Base-by-base conservation (phyloP, 1,139 yeast genomes). In the Scheffersomyces lignicola region DNA sequence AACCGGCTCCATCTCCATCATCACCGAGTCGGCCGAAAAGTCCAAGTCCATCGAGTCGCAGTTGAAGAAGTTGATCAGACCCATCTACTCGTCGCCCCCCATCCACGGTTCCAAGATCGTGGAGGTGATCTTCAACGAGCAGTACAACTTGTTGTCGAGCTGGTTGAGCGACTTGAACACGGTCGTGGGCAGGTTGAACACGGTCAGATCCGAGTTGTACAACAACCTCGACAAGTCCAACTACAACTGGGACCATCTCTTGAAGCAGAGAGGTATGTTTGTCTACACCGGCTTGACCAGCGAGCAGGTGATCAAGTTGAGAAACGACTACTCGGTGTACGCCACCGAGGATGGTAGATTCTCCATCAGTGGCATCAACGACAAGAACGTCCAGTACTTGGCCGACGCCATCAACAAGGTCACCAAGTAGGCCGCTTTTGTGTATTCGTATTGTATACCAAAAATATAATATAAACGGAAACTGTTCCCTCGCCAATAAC, bases 241-340 rank as follows among this genome's bases (percentile, higher is more conserved):
- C 45, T 81, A 81, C 56, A 74, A 78, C 56, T 92, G 97, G 97
- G 84, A 82, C 41, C 96, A 87, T 58, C 75, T 92, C 58, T 71
- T 83, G 44, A 73, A 80, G 55, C 97, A 92, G 65, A 85, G 94
- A 60, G 98, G 98, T 55, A 92, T 92, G 97, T 92, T 92, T 63
- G 87, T 90, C 38, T 92, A 76, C 70, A 90, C 97, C 28, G 96
- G 97, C 9, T 75, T 92, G 46, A 60, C 67, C 21, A 67, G 80
- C 29, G 76, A 73, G 29, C 96, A 88, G 62, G 92, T 86, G 32
- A 69, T 78, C 37, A 67, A 70, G 46, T 73, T 92, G 56, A 79
- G 84, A 52, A 73, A 76, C 37, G 79, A 86, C 53, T 83, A 68
- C 64, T 83, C 88, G 28, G 81, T 92, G 28, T 92, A 92, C 60